Percentiles rank a stretch among this genome's conserved stretches.
phyloP scores from a whole-genome alignment of 306 rosid species.

The Heteromeles arbutifolia region DNA sequence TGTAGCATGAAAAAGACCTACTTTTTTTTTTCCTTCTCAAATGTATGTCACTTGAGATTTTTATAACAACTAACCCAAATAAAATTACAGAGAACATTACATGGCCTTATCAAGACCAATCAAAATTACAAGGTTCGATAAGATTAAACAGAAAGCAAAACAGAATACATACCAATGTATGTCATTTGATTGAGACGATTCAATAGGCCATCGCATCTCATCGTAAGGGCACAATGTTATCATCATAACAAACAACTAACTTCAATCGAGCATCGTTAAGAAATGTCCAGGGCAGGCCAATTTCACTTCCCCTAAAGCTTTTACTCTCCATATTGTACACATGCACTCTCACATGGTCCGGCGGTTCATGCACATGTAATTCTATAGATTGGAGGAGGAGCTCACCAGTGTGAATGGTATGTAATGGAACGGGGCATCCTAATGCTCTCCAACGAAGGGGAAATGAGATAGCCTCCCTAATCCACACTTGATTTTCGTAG shows the following conservation, averaged over 20 bases:
- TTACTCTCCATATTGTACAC: background rate
- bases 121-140: background rate
- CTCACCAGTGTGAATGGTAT: background rate
- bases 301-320: background rate
- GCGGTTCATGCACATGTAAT: too few species aligned
- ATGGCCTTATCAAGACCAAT: background rate
- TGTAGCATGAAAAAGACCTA: too few species aligned
- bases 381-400: background rate
- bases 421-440: background rate
- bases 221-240: background rate
- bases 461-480: background rate
- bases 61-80: background rate
- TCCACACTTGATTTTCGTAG: background rate
- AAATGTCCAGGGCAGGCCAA: background rate
- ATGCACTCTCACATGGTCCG: background rate
- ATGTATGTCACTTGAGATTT: too few species aligned
- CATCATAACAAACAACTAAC: background rate
- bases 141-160: background rate
- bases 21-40: too few species aligned
- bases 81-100: background rate
- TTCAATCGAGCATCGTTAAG: background rate
- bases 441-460: background rate
- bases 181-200: too few species aligned
- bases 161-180: slow-evolving; percentile 28
- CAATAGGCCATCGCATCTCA: background rate